Percentiles rank a stretch among this genome's conserved stretches.
Conservation (phyloP, 371 early-diverging fungal genomes). For the Apophysomyces sp. region DNA sequence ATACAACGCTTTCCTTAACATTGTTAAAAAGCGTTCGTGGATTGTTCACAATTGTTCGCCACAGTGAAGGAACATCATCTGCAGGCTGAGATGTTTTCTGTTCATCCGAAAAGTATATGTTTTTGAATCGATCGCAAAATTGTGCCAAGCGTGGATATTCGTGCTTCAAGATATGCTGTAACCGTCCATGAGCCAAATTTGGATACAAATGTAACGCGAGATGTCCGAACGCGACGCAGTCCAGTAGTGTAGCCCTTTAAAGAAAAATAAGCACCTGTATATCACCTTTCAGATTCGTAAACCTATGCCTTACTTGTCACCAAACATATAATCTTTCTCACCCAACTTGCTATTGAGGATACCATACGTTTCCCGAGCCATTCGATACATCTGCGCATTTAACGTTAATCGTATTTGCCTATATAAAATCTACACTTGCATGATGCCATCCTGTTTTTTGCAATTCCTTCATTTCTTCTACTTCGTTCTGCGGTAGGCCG, state of each 20-base stretch:
- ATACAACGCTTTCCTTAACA: slow-evolving; percentile 35
- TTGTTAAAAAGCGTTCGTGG: slow-evolving; percentile 48
- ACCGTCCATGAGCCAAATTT: slow-evolving; percentile 60
- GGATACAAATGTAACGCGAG: slow-evolving; percentile 65
- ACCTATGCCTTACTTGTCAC: slow-evolving; percentile 37
- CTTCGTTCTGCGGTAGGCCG: slow-evolving; percentile 40
- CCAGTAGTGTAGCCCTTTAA: slow-evolving; percentile 58
- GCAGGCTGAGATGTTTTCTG: slow-evolving; percentile 23
- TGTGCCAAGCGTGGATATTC: slow-evolving; percentile 61
- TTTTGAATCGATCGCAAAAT: slow-evolving; percentile 59
- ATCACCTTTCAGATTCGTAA: background rate
- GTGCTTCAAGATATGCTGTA: slow-evolving; percentile 53
- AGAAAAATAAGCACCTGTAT: background rate
- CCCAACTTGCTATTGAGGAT: slow-evolving; percentile 57
- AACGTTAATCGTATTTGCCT: background rate
- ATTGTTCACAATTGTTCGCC: slow-evolving; percentile 46
- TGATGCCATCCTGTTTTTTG: slow-evolving; percentile 49
- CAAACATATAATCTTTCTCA: slow-evolving; percentile 68
- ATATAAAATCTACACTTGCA: slow-evolving; percentile 16
- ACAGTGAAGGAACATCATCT: slow-evolving; percentile 53
- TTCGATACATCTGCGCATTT: slow-evolving; percentile 49
- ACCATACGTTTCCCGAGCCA: slow-evolving; percentile 56
- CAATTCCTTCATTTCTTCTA: slow-evolving; percentile 47
- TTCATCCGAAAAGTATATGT: slow-evolving; percentile 14
- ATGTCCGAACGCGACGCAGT: slow-evolving; percentile 71